These are phyloP conservation scores for Jasminum sambac DNA, from an alignment of 257 asterid genomes.

Conservation along the genomic window DNA sequence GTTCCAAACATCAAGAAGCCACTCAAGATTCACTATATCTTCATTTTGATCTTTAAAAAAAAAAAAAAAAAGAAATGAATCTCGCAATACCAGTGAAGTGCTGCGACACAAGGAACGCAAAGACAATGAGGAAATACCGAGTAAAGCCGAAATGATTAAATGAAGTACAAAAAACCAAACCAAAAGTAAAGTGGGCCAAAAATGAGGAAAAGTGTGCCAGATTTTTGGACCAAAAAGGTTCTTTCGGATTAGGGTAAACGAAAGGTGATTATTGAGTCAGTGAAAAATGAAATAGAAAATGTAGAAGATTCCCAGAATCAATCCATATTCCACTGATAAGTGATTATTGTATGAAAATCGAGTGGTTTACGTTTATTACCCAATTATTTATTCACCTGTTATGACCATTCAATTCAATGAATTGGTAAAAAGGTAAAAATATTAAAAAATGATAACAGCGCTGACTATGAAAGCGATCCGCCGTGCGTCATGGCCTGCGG, in stretches of 20 bases:
- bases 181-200: not conserved
- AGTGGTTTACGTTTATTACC: no score
- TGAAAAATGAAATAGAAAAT: not conserved
- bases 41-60: not conserved
- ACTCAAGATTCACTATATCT: not conserved
- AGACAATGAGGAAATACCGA: not conserved
- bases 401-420: no score
- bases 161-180: not conserved
- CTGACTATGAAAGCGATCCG: no score
- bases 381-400: no score
- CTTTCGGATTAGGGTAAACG: conserved; percentile 24
- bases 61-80: not conserved
- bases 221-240: conserved; percentile 14
- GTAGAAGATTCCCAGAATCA: not conserved
- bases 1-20: not conserved
- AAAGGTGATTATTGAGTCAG: not conserved
- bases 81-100: not conserved
- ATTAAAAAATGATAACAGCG: no score
- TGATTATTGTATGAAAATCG: no score
- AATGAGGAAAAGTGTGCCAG: conserved; percentile 14
- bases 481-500: no score
- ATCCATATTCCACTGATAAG: not conserved
- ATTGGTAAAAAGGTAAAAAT: no score
- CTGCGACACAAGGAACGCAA: not conserved
- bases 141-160: not conserved